These are phyloP conservation scores for Apiospora sp. DNA, from an alignment of 2,329 filamentous ascomycete species.

Conservation along the genomic window DNA sequence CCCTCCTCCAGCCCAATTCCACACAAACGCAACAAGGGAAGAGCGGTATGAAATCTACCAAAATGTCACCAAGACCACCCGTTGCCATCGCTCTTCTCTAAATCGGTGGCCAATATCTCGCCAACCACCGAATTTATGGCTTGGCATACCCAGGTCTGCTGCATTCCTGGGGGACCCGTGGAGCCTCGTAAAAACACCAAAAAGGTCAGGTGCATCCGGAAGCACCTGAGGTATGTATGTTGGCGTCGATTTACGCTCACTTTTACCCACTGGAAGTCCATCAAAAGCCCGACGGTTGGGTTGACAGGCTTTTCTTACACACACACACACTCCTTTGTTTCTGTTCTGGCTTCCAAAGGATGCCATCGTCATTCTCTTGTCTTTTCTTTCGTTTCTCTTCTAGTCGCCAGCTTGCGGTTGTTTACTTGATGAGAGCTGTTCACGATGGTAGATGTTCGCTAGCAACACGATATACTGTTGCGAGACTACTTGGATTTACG, in stretches of 20 bases:
- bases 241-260: background rate
- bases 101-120: background rate
- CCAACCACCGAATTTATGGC: background rate
- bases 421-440: background rate
- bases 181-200: background rate
- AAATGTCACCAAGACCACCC: background rate
- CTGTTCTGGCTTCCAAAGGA: background rate
- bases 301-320: background rate
- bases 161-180: background rate
- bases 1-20: background rate
- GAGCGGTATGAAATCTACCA: background rate
- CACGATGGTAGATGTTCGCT: background rate
- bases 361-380: background rate
- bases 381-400: background rate
- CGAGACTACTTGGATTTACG: background rate
- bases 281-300: background rate
- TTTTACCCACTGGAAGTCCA: background rate
- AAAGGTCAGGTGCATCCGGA: background rate
- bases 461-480: background rate
- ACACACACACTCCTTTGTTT: background rate
- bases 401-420: background rate
- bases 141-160: background rate
- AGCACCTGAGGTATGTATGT: background rate
- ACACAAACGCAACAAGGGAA: background rate
- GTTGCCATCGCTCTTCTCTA: background rate